phyloP scores from a whole-genome alignment of 768 basidiomycete genomes.

The Rubroboletus pulcherrimus region DNA sequence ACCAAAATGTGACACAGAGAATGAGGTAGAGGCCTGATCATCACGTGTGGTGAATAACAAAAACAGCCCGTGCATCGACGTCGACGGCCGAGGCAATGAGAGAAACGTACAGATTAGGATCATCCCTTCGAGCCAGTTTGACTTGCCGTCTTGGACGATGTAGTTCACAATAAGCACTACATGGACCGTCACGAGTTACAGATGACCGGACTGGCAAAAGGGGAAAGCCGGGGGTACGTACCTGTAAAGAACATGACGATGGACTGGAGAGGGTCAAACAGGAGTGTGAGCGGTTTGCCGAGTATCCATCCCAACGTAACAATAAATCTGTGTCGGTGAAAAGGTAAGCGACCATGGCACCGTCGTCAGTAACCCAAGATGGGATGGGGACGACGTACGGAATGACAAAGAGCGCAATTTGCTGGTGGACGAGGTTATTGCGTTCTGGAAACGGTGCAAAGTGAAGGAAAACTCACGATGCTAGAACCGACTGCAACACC shows the following conservation, averaged over 20 bases:
- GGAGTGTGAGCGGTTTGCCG: conserved; percentile 70
- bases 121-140: conserved; percentile 90
- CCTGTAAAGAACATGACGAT: conserved; percentile 21
- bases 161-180: conserved; percentile 81
- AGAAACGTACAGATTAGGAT: conserved; percentile 59
- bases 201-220: not conserved
- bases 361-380: not conserved
- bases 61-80: not conserved
- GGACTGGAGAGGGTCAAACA: conserved; percentile 89
- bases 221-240: conserved; percentile 15
- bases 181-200: not conserved
- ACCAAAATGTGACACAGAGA: conserved; percentile 53
- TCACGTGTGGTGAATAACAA: conserved; percentile 2
- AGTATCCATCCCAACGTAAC: conserved; percentile 79
- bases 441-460: not conserved
- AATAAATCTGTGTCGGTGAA: conserved; percentile 49
- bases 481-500: conserved; percentile 88
- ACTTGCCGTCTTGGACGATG: conserved; percentile 80
- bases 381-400: conserved; percentile 36
- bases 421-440: conserved; percentile 37
- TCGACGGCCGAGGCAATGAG: too few relatives aligned
- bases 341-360: conserved; percentile 7
- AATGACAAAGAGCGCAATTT: conserved; percentile 70
- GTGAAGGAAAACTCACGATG: conserved; percentile 47
- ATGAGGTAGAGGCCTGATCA: conserved; percentile 50